Conservation (phyloP, 2,329 filamentous ascomycete species). For the Diaporthe sp. region DNA sequence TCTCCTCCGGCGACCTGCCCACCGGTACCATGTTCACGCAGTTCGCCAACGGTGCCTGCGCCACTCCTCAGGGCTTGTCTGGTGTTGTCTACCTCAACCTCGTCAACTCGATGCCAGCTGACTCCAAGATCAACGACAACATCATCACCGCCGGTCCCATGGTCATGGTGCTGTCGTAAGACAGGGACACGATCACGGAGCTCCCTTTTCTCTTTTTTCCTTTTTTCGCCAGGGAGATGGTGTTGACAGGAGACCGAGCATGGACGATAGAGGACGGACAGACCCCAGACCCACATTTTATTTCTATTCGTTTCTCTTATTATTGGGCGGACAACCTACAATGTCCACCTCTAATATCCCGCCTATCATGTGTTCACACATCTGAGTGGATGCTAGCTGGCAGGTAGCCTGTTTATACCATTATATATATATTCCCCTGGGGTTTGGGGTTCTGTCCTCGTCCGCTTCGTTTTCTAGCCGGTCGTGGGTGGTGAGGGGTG, state of each 20-base stretch:
- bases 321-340: constrained; percentile 20
- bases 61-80: constrained; percentile 70
- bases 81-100: constrained; percentile 78
- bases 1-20: constrained; percentile 71
- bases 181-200: constrained; percentile 38
- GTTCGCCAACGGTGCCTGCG: constrained; percentile 68
- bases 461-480: constrained; percentile 12
- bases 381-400: constrained; percentile 29
- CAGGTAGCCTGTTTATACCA: constrained; percentile 46
- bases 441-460: constrained; percentile 37
- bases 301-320: constrained; percentile 33
- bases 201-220: not conserved
- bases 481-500: constrained; percentile 4
- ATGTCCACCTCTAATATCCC: constrained; percentile 31
- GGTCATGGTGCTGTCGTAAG: constrained; percentile 65
- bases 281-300: constrained; percentile 21
- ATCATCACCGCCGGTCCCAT: constrained; percentile 76
- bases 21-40: constrained; percentile 71
- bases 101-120: constrained; percentile 64
- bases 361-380: constrained; percentile 35
- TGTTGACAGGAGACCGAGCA: constrained; percentile 24
- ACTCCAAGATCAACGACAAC: constrained; percentile 68
- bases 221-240: constrained; percentile 30
- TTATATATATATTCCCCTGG: constrained; percentile 44
- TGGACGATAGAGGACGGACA: constrained; percentile 35